Evolutionary conservation across 805 yeast genomes (phyloP), one percentile per base, ranked within the genome.

Genomic region (Yarrowia bubula): DNA sequence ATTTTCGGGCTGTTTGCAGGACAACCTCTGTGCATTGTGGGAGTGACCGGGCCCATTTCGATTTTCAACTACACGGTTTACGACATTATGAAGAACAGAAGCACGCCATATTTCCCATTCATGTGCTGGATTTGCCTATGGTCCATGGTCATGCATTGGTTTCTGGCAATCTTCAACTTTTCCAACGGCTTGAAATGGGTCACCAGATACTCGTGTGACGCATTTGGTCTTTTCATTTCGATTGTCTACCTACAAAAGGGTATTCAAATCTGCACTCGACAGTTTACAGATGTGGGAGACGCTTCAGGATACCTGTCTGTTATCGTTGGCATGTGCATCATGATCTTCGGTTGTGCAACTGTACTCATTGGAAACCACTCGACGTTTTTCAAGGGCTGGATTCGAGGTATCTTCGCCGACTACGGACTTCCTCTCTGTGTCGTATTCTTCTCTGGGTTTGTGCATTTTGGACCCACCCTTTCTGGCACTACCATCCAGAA

Each of bases 61-160:
- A 92, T 93, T 67, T 93, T 95, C 81, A 90, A 90, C 72, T 92
- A 91, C 71, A 95, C 98, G 0, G 92, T 95, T 0, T 90, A 87
- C 72, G 88, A 87, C 67, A 80, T 90, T 58, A 81, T 90, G 41
- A 76, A 73, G 22, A 86, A 89, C 0, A 73, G 81, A 66, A 78
- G 72, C 31, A 78, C 71, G 67, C 81, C 74, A 8, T 92, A 83
- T 73, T 92, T 93, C 76, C 91, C 92, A 15, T 93, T 93, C 74
- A 92, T 95, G 97, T 87, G 93, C 73, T 95, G 98, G 98, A 79
- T 93, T 37, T 90, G 92, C 71, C 79, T 95, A 6, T 93, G 99
- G 99, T 82, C 90, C 4, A 87, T 88, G 90, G 80, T 86, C 11
- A 81, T 90, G 77, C 98, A 95, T 76, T 77, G 90, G 31, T 66